phyloP scores from a whole-genome alignment of 2,329 filamentous ascomycete genomes.

The Metarhizium rileyi region DNA sequence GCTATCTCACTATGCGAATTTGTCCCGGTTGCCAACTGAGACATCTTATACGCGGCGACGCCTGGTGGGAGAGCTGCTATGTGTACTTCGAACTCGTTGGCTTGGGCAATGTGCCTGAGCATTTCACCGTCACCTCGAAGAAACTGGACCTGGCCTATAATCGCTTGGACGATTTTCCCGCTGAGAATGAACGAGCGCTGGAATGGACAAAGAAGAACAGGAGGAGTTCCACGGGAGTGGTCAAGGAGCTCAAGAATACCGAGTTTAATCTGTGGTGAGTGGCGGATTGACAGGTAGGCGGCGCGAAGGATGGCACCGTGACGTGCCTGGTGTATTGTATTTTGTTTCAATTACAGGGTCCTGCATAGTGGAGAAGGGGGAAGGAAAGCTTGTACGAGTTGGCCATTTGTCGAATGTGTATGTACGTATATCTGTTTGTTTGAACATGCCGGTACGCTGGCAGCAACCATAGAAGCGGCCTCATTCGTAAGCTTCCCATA shows the following conservation, averaged over 20 bases:
- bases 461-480: too few species aligned
- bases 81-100: constrained; percentile 6
- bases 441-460: too few species aligned
- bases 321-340: not conserved
- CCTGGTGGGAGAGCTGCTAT: constrained; percentile 10
- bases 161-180: constrained; percentile 3
- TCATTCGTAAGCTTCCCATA: too few species aligned
- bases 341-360: not conserved
- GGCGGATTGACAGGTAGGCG: not conserved
- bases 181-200: constrained; percentile 1
- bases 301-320: not conserved
- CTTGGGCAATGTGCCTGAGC: constrained; percentile 1
- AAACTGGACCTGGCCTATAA: not conserved
- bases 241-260: not conserved
- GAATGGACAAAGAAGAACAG: constrained; percentile 1
- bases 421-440: too few species aligned
- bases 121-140: constrained; percentile 1
- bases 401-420: too few species aligned
- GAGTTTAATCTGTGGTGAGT: constrained; percentile 1
- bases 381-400: too few species aligned
- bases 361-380: too few species aligned
- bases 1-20: not conserved
- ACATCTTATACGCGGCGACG: constrained; percentile 7
- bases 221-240: not conserved
- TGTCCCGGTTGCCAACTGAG: constrained; percentile 7